A percentile compares a stretch with the other conserved stretches of the same genome.
These are phyloP conservation scores for Aureoboletus auriporus DNA, from an alignment of 768 basidiomycete species.

Conservation along the genomic window DNA sequence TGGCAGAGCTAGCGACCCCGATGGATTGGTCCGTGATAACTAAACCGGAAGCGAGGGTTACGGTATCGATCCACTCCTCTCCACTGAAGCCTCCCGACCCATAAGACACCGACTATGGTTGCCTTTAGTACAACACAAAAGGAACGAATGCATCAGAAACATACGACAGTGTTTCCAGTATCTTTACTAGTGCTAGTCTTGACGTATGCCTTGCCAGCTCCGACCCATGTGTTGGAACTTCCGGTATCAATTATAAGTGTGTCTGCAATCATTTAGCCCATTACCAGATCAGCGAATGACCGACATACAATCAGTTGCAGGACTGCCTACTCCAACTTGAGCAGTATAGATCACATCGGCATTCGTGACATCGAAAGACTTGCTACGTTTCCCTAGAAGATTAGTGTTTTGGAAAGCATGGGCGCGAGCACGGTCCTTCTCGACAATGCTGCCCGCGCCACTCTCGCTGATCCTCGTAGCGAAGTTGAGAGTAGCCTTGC, in stretches of 20 bases:
- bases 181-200: slow-evolving; percentile 1
- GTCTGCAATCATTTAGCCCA: slow-evolving; percentile 9
- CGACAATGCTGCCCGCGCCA: slow-evolving; percentile 8
- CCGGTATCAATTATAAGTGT: slow-evolving; percentile 25
- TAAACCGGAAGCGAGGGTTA: not conserved
- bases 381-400: slow-evolving; percentile 3
- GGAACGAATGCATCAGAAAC: not conserved
- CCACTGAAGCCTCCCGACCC: not conserved
- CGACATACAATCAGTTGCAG: slow-evolving; percentile 21
- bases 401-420: slow-evolving; percentile 1
- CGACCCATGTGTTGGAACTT: slow-evolving; percentile 27
- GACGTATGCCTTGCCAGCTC: slow-evolving; percentile 12
- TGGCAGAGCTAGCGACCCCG: not conserved
- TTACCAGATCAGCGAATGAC: not conserved
- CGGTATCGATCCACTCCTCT: slow-evolving; percentile 1
- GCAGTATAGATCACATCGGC: slow-evolving; percentile 25
- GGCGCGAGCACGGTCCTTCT: not conserved
- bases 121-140: not conserved
- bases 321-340: slow-evolving; percentile 21
- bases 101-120: not conserved
- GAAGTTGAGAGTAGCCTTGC: slow-evolving; percentile 11
- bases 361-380: slow-evolving; percentile 16
- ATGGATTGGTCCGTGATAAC: not conserved
- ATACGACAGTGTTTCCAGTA: slow-evolving; percentile 16
- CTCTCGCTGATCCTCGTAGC: slow-evolving; percentile 5